Evolutionary conservation across 345 rosid species (phyloP).

Genomic region (Erucastrum elatum): DNA sequence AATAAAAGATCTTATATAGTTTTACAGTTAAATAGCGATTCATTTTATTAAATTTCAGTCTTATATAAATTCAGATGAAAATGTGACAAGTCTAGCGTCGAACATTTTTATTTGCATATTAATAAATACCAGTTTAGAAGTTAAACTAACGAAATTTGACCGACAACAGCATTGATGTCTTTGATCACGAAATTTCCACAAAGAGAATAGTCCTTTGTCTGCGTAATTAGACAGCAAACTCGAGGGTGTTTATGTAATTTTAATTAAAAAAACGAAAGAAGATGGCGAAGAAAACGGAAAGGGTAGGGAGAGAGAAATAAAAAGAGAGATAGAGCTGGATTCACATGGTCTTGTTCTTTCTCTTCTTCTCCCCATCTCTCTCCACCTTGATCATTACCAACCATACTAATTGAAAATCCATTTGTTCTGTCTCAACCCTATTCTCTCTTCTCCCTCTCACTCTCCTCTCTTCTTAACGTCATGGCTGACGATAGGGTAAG

Average conservation of each 20-base stretch:
- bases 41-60: not conserved
- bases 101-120: not conserved
- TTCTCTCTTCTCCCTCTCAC: conserved; percentile 20
- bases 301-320: conserved; percentile 8
- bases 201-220: not conserved
- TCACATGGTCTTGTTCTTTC: conserved; percentile 55
- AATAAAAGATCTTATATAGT: not conserved
- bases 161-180: conserved; percentile 27
- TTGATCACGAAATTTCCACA: conserved; percentile 26
- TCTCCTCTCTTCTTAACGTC: conserved; percentile 21
- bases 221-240: conserved; percentile 16
- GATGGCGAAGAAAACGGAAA: conserved; percentile 47
- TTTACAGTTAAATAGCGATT: not conserved
- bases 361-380: conserved; percentile 37
- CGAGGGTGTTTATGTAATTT: conserved; percentile 17
- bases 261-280: not conserved
- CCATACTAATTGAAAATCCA: conserved; percentile 38
- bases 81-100: conserved; percentile 19
- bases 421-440: conserved; percentile 25
- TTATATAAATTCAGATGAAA: not conserved
- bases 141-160: conserved; percentile 30
- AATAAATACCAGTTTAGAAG: not conserved
- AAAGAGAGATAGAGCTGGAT: conserved; percentile 41
- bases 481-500: conserved; percentile 80
- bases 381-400: conserved; percentile 46